A percentile compares a stretch with the other conserved stretches of the same genome.
These are phyloP conservation scores for Colletotrichum orbiculare DNA, from an alignment of 2,329 filamentous ascomycete genomes.

Conservation along the genomic window DNA sequence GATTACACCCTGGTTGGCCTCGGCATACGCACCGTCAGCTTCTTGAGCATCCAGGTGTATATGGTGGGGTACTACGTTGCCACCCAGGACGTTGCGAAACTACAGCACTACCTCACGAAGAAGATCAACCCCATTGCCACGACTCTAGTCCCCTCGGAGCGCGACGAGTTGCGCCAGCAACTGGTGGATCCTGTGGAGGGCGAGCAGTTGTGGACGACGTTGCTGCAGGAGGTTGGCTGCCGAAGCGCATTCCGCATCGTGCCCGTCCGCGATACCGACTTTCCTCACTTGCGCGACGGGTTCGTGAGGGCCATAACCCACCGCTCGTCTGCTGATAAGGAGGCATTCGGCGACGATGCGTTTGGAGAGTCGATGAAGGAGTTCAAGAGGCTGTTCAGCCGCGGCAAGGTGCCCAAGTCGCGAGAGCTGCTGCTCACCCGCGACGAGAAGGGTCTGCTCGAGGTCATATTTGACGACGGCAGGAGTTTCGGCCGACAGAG, in stretches of 20 bases:
- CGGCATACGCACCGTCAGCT: slow-evolving; percentile 89
- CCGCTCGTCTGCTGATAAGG: slow-evolving; percentile 69
- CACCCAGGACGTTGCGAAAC: slow-evolving; percentile 80
- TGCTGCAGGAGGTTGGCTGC: slow-evolving; percentile 75
- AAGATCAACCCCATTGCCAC: slow-evolving; percentile 82
- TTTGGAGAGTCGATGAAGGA: slow-evolving; percentile 81
- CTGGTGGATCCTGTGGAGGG: slow-evolving; percentile 77
- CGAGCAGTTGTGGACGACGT: slow-evolving; percentile 78
- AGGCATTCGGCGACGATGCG: slow-evolving; percentile 72
- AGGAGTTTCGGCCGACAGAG: slow-evolving; percentile 57
- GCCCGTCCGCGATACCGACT: slow-evolving; percentile 94
- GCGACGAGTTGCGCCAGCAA: slow-evolving; percentile 74
- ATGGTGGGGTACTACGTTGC: slow-evolving; percentile 93
- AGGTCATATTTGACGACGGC: slow-evolving; percentile 73
- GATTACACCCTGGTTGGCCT: slow-evolving; percentile 92
- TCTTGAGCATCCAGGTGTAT: slow-evolving; percentile 91
- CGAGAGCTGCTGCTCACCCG: slow-evolving; percentile 81
- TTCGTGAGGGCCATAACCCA: slow-evolving; percentile 88
- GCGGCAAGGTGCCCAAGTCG: slow-evolving; percentile 82
- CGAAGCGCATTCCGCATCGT: slow-evolving; percentile 84
- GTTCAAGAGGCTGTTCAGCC: slow-evolving; percentile 86
- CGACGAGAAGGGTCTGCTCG: slow-evolving; percentile 72
- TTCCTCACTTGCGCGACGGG: slow-evolving; percentile 89
- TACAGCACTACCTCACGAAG: slow-evolving; percentile 82
- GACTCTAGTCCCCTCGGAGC: slow-evolving; percentile 84